Conservation (phyloP, 2,329 filamentous ascomycete species). For the Intubia oerlemansii region DNA sequence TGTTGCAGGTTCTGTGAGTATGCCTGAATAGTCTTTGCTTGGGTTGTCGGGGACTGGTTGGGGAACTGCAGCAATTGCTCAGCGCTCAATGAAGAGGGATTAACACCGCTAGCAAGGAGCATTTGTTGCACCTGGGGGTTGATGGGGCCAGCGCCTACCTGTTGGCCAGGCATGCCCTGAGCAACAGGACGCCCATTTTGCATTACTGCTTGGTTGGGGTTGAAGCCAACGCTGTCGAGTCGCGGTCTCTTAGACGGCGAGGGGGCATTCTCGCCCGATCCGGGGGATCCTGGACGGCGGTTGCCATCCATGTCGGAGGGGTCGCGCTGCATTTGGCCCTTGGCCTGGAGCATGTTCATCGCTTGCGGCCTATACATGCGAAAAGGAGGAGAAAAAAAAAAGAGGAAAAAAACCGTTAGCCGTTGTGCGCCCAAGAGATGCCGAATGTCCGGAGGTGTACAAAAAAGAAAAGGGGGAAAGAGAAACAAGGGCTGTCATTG, state of each 20-base stretch:
- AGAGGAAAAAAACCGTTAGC: too few species aligned
- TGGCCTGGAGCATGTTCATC: conserved; percentile 53
- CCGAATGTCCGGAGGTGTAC: too few species aligned
- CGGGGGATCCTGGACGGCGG: conserved; percentile 61
- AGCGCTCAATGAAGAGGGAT: conserved; percentile 48
- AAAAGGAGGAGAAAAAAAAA: too few species aligned
- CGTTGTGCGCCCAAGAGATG: too few species aligned
- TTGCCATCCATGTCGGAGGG: conserved; percentile 73
- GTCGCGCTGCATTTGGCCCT: conserved; percentile 63
- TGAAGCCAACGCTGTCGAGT: conserved; percentile 54
- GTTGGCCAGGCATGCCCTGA: conserved; percentile 51
- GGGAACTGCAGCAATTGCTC: conserved; percentile 51
- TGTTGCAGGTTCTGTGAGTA: conserved; percentile 72
- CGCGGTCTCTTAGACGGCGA: conserved; percentile 83
- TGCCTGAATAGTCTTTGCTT: conserved; percentile 69
- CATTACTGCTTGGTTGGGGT: conserved; percentile 47
- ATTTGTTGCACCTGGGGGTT: conserved; percentile 34
- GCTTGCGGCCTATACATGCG: conserved; percentile 33
- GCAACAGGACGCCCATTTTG: conserved; percentile 47
- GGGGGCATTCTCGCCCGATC: conserved; percentile 66
- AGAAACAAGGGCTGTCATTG: too few species aligned
- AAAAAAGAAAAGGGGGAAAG: too few species aligned
- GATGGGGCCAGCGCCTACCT: conserved; percentile 33
- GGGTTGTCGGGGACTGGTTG: conserved; percentile 32
- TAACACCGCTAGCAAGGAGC: conserved; percentile 50